Percentiles rank a stretch among this genome's conserved stretches.
Conservation (phyloP, 108 stramenopile species). For the Mayamaea pseudoterrestris region DNA sequence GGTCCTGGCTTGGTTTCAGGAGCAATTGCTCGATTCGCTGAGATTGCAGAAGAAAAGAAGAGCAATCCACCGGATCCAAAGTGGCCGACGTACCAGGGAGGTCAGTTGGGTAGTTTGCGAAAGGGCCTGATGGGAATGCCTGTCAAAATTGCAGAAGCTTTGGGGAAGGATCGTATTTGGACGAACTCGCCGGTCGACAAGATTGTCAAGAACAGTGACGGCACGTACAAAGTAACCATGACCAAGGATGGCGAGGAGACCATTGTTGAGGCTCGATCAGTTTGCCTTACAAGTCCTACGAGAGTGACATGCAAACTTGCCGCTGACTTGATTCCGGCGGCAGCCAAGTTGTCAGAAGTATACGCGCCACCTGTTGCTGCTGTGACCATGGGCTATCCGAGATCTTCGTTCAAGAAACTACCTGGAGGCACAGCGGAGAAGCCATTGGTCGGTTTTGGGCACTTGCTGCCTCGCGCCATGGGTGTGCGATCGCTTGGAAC, state of each 20-base stretch:
- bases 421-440: constrained; percentile 58
- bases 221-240: constrained; percentile 53
- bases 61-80: constrained; percentile 56
- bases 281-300: constrained; percentile 74
- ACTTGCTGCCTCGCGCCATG: constrained; percentile 77
- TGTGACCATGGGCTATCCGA: constrained; percentile 89
- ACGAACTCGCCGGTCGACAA: constrained; percentile 39
- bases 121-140: constrained; percentile 78
- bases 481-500: constrained; percentile 87
- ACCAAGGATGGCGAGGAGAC: constrained; percentile 43
- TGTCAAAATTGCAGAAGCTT: constrained; percentile 50
- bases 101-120: constrained; percentile 81
- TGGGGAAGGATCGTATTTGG: constrained; percentile 62
- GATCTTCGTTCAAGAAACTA: constrained; percentile 78
- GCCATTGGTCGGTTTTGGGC: constrained; percentile 84
- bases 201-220: constrained; percentile 21
- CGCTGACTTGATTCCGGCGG: constrained; percentile 72
- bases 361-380: constrained; percentile 92
- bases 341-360: constrained; percentile 62
- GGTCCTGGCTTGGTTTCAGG: constrained; percentile 57
- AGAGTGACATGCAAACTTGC: constrained; percentile 19
- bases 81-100: constrained; percentile 74
- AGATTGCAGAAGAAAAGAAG: constrained; percentile 67
- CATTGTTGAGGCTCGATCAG: constrained; percentile 38
- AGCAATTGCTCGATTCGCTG: constrained; percentile 42